Evolutionary conservation across 2,329 filamentous ascomycete genomes (phyloP).

Genomic region (Penicillium expansum): DNA sequence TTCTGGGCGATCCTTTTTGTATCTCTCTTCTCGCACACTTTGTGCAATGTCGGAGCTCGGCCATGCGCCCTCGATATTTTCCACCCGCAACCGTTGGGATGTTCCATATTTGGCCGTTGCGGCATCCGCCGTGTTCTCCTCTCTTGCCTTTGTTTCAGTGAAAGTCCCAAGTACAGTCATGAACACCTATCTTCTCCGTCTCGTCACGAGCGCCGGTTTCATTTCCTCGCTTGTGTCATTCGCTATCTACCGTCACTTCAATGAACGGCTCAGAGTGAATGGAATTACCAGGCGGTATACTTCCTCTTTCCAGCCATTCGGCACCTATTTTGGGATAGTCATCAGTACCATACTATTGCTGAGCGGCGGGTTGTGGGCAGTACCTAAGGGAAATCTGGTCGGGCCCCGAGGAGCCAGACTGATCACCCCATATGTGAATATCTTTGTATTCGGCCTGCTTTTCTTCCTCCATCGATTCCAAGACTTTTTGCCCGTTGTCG

Average conservation of each 20-base stretch:
- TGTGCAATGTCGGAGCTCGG: conserved; percentile 62
- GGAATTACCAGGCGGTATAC: conserved; percentile 48
- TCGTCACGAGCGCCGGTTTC: conserved; percentile 65
- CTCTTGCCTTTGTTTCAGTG: conserved; percentile 67
- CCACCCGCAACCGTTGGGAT: conserved; percentile 57
- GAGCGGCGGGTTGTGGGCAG: conserved; percentile 70
- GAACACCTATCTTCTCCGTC: conserved; percentile 69
- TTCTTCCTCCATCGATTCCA: conserved; percentile 52
- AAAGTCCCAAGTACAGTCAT: conserved; percentile 56
- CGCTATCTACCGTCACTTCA: conserved; percentile 57
- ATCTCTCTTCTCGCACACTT: conserved; percentile 66
- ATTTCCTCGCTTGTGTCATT: conserved; percentile 66
- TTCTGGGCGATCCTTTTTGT: conserved; percentile 74
- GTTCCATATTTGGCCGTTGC: conserved; percentile 61
- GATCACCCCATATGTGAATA: conserved; percentile 61
- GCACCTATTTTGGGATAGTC: conserved; percentile 60
- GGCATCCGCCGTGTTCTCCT: conserved; percentile 56
- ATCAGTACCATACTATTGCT: conserved; percentile 58
- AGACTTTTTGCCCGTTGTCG: conserved; percentile 17
- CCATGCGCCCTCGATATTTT: conserved; percentile 60
- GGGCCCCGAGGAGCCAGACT: conserved; percentile 56
- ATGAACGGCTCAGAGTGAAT: conserved; percentile 41
- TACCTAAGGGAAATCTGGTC: conserved; percentile 56
- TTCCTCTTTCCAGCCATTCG: conserved; percentile 60
- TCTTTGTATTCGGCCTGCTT: conserved; percentile 57